Percentiles rank a stretch among this genome's conserved stretches.
These are phyloP conservation scores for Biscogniauxia sp. DNA, from an alignment of 2,329 filamentous ascomycete species.

Conservation along the genomic window DNA sequence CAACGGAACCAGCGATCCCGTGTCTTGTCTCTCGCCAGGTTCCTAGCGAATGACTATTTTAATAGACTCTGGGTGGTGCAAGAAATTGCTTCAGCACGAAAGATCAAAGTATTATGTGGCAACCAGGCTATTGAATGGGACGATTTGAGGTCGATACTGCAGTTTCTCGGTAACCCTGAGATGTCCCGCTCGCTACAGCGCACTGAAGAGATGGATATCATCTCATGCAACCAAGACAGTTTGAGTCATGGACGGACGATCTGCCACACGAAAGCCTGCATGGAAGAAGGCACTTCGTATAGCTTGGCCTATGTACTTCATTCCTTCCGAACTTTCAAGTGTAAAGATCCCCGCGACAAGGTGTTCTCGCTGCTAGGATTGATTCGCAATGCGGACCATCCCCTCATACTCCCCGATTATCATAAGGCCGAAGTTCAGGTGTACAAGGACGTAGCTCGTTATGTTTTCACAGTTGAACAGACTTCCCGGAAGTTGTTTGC, in stretches of 20 bases:
- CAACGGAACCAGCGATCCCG: constrained; percentile 5
- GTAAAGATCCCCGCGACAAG: constrained; percentile 12
- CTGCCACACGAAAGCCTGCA: neutral
- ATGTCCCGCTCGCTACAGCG: constrained; percentile 8
- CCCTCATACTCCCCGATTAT: constrained; percentile 8
- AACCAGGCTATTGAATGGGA: constrained; percentile 7
- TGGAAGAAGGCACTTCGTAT: neutral
- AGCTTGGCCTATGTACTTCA: constrained; percentile 3
- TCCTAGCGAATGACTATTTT: constrained; percentile 11
- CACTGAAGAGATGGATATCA: constrained; percentile 8
- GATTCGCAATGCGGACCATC: constrained; percentile 5
- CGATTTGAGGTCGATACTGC: constrained; percentile 3
- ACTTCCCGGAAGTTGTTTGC: constrained; percentile 5
- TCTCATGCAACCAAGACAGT: constrained; percentile 9
- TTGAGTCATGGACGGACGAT: constrained; percentile 1
- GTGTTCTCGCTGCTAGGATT: constrained; percentile 10
- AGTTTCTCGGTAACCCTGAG: constrained; percentile 5
- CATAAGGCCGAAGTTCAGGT: constrained; percentile 8
- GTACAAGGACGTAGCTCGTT: constrained; percentile 6
- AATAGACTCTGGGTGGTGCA: constrained; percentile 11
- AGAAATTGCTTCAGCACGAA: constrained; percentile 9
- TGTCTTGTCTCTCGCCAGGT: constrained; percentile 6
- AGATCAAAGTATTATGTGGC: constrained; percentile 7
- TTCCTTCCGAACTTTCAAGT: constrained; percentile 10
- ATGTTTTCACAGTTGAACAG: constrained; percentile 6